phyloP scores from a whole-genome alignment of 1,139 yeast species.

The Ogataea hybrid region DNA sequence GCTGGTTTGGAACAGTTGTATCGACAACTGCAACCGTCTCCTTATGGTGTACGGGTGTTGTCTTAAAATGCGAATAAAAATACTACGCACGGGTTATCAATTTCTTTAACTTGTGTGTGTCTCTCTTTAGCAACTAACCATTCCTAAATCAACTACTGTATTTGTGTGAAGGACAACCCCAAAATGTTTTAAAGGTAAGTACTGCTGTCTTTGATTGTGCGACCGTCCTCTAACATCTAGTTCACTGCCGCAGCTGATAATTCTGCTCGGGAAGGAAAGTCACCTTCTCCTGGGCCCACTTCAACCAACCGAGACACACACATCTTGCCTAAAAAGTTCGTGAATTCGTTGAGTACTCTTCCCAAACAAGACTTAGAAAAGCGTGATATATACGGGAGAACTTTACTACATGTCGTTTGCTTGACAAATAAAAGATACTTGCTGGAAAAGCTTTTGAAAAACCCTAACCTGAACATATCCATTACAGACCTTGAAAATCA shows the following conservation, averaged over 20 bases:
- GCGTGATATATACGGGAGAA: conserved; percentile 75
- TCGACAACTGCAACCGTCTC: no score
- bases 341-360: conserved; percentile 34
- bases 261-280: conserved; percentile 19
- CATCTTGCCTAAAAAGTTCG: conserved; percentile 15
- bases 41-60: conserved; percentile 5
- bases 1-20: no score
- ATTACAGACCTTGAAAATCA: conserved; percentile 72
- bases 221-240: conserved; percentile 4
- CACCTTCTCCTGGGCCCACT: conserved; percentile 12
- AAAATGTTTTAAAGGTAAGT: conserved; percentile 23
- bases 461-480: conserved; percentile 44
- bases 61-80: background rate
- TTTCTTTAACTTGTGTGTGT: conserved; percentile 1
- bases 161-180: conserved; percentile 2
- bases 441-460: conserved; percentile 46
- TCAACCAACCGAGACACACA: conserved; percentile 4
- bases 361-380: conserved; percentile 42
- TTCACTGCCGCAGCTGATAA: conserved; percentile 19
- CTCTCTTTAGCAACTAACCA: background rate
- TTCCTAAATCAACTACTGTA: background rate
- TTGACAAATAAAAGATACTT: conserved; percentile 49
- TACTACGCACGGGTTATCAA: background rate
- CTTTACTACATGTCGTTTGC: conserved; percentile 58
- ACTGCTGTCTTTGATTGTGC: background rate